Evolutionary conservation across 768 basidiomycete genomes (phyloP).

Genomic region (Mycena indigotica): DNA sequence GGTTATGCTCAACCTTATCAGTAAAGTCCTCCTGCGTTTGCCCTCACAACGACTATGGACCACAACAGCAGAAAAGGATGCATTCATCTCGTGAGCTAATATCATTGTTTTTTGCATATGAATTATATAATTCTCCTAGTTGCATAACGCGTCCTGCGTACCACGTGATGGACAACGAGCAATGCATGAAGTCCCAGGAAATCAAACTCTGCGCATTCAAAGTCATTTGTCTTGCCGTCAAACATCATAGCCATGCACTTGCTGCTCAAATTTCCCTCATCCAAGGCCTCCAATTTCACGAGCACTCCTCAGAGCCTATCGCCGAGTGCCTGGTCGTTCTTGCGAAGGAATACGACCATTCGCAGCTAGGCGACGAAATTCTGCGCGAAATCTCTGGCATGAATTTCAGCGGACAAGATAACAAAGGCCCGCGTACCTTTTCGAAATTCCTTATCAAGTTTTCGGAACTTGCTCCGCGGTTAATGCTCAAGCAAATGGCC

Average conservation of each 20-base stretch:
- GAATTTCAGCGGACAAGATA: slow-evolving; percentile 78
- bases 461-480: slow-evolving; percentile 75
- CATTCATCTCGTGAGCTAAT: slow-evolving; percentile 73
- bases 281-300: slow-evolving; percentile 89
- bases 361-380: slow-evolving; percentile 89
- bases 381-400: slow-evolving; percentile 84
- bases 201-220: slow-evolving; percentile 82
- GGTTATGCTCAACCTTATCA: slow-evolving; percentile 64
- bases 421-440: slow-evolving; percentile 84
- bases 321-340: slow-evolving; percentile 84
- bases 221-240: slow-evolving; percentile 88
- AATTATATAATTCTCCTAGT: slow-evolving; percentile 40
- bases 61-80: slow-evolving; percentile 81
- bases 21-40: slow-evolving; percentile 67
- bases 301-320: slow-evolving; percentile 92
- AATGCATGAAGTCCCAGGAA: slow-evolving; percentile 78
- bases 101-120: not conserved
- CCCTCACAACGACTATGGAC: slow-evolving; percentile 85
- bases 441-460: slow-evolving; percentile 81
- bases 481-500: slow-evolving; percentile 87
- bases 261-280: slow-evolving; percentile 89
- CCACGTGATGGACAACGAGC: slow-evolving; percentile 81
- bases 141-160: slow-evolving; percentile 90
- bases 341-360: slow-evolving; percentile 83
- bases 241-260: slow-evolving; percentile 82